These are phyloP conservation scores for Capniomyces stellatus DNA, from an alignment of 371 early-diverging fungal species.

Conservation along the genomic window DNA sequence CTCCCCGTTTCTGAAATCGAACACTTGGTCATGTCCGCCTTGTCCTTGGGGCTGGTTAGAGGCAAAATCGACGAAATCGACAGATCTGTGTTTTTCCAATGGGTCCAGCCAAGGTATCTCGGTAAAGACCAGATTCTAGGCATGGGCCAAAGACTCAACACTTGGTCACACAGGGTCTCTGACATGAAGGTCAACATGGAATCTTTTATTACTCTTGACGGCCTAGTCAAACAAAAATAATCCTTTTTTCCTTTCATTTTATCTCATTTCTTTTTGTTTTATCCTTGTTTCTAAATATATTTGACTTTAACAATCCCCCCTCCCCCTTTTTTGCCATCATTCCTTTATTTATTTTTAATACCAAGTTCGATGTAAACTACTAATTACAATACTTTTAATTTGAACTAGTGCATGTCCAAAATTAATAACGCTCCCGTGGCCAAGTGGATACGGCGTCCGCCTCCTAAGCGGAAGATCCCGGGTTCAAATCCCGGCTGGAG, in stretches of 20 bases:
- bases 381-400: too few species aligned
- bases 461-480: too few species aligned
- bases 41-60: slow-evolving; percentile 75
- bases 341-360: too few species aligned
- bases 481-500: too few species aligned
- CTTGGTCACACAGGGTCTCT: background rate
- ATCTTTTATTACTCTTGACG: background rate
- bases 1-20: slow-evolving; percentile 73
- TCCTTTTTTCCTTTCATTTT: background rate
- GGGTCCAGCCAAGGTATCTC: slow-evolving; percentile 95
- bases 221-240: background rate
- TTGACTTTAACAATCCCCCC: too few species aligned
- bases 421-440: too few species aligned
- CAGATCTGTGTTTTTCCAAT: slow-evolving; percentile 60
- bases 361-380: too few species aligned
- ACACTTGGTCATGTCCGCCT: slow-evolving; percentile 91
- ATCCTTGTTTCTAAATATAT: too few species aligned
- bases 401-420: too few species aligned
- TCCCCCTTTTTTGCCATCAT: too few species aligned
- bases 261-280: background rate
- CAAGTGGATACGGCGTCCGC: too few species aligned
- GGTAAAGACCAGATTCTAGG: slow-evolving; percentile 63
- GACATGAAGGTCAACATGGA: background rate
- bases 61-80: slow-evolving; percentile 94
- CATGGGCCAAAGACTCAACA: slow-evolving; percentile 8